Evolutionary conservation across 2,329 filamentous ascomycete genomes (phyloP), one percentile per base, ranked within the genome.

Genomic region (Sporothrix inflata): DNA sequence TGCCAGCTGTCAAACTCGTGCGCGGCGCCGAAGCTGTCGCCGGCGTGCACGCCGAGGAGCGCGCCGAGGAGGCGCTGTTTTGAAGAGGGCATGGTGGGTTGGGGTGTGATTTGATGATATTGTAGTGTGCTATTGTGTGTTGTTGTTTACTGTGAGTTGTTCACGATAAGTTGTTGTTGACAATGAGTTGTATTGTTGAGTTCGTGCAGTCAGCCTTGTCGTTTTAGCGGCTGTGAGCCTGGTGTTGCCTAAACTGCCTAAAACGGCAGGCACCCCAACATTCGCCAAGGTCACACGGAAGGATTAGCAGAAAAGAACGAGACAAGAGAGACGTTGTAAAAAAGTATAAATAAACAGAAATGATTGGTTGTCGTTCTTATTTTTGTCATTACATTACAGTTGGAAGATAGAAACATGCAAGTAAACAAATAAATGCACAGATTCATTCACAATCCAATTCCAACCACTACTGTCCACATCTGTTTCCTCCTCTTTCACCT

Each of bases 1-100:
- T 73, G 63, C 78, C 82, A 83, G 14, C 78, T 66, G 9, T 71
- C 40, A 76, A 85, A 86, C 75, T 86, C 84, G 63, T 84, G 73
- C 0, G 83, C 82, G 1, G 84, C 83, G 70, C 84, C 84, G 0
- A 86, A 81, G 0, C 81, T 81, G 76, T 86, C 84, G 69, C 84
- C 84, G 0, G 82, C 79, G 75, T 86, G 84, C 21, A 85, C 79
- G 71, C 80, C 84, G 2, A 86, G 79, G 19, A 86, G 78, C 14
- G 84, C 84, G 38, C 84, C 84, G 11, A 84, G 75, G 24, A 81
- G 77, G 57, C 80, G 80, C 19, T 76, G 73, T 12, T 40, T 71
- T 71, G 60, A 69, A 66, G 51, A 34, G 34, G 69, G 11, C 47
- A 55, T 68, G 3, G 2, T 47, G 21, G 34, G 14, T 49, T 12